Conservation (phyloP, 2,329 filamentous ascomycete species). For the Sporothrix sp. region DNA sequence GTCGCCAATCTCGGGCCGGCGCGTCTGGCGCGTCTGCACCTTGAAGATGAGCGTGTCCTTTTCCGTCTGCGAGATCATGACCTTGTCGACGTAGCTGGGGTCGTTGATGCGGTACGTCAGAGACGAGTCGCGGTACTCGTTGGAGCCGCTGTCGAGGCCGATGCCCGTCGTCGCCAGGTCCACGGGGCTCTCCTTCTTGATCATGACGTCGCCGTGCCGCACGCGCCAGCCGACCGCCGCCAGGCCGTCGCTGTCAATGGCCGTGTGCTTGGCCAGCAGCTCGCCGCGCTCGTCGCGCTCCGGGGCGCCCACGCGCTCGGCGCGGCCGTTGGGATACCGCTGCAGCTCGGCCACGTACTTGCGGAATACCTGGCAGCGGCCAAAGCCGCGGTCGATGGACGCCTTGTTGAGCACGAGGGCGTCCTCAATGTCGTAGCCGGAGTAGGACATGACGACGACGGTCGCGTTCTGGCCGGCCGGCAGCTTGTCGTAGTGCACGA, state of each 20-base stretch:
- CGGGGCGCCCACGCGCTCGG: constrained; percentile 54
- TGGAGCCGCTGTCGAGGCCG: constrained; percentile 53
- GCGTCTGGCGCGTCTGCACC: constrained; percentile 90
- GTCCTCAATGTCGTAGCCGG: constrained; percentile 98
- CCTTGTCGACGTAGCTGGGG: constrained; percentile 87
- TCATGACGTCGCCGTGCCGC: constrained; percentile 69
- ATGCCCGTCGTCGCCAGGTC: constrained; percentile 67
- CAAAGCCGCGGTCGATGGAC: constrained; percentile 88
- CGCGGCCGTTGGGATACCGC: constrained; percentile 74
- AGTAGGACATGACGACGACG: constrained; percentile 98
- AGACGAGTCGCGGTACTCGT: constrained; percentile 56
- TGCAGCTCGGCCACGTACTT: constrained; percentile 84
- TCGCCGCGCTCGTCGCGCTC: constrained; percentile 51
- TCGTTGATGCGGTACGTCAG: constrained; percentile 77
- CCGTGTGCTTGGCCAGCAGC: constrained; percentile 57
- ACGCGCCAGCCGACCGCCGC: constrained; percentile 78
- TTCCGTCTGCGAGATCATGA: constrained; percentile 85
- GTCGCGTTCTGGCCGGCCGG: constrained; percentile 95
- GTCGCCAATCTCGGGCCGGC: constrained; percentile 88
- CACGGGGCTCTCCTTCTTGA: constrained; percentile 79
- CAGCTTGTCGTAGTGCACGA: constrained; percentile 94
- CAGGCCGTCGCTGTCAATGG: constrained; percentile 77
- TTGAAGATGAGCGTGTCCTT: constrained; percentile 82
- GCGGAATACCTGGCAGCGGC: constrained; percentile 94
- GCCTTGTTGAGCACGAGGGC: constrained; percentile 94